Percentiles rank a stretch among this genome's conserved stretches.
These are phyloP conservation scores for Cocos nucifera DNA, from an alignment of 176 grass and related monocot genomes.

Conservation along the genomic window DNA sequence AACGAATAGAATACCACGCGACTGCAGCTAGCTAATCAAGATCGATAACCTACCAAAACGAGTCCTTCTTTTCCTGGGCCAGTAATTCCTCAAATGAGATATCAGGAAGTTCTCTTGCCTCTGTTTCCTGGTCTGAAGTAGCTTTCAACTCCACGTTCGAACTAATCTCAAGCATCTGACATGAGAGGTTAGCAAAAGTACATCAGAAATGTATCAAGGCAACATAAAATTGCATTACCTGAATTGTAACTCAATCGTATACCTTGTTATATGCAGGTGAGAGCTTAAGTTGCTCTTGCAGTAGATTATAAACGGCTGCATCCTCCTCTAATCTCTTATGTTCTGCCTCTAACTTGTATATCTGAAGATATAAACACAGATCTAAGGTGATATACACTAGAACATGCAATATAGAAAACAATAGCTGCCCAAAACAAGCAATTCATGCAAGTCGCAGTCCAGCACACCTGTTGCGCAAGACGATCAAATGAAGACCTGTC, in stretches of 20 bases:
- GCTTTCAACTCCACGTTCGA: conserved; percentile 25
- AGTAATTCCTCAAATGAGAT: conserved; percentile 91
- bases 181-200: neutral
- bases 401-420: too few species aligned
- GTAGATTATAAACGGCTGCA: conserved; percentile 53
- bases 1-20: neutral
- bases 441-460: neutral
- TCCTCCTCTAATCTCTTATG: conserved; percentile 72
- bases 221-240: too few species aligned
- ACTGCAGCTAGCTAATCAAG: neutral
- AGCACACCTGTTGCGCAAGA: conserved; percentile 69
- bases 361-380: conserved; percentile 23
- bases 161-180: conserved; percentile 53
- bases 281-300: conserved; percentile 58
- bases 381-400: neutral
- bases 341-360: conserved; percentile 64
- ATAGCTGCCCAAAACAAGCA: too few species aligned
- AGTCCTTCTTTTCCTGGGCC: conserved; percentile 84
- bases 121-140: conserved; percentile 1
- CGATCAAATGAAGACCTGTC: conserved; percentile 66
- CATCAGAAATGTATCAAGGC: too few species aligned
- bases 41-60: conserved; percentile 41
- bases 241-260: neutral
- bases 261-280: conserved; percentile 68
- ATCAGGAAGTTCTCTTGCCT: conserved; percentile 29